Base-by-base conservation (phyloP, 164 flowering plant genomes). In the Tinospora cordifolia region DNA sequence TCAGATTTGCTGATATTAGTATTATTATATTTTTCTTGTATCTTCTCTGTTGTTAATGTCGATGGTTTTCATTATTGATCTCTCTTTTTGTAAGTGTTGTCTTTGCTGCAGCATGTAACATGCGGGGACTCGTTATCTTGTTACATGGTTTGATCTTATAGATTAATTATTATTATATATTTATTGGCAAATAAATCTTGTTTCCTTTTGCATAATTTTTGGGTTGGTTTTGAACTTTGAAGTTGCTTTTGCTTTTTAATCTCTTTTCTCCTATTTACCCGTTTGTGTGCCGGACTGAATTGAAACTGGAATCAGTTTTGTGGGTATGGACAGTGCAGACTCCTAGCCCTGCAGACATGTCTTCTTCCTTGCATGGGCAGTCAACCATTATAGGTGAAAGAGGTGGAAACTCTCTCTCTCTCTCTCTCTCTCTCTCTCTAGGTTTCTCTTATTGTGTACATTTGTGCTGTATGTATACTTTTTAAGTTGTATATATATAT, bases 211-310 rank as follows among this genome's bases (percentile, higher is more conserved):
- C 22, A 15, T 26, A 69, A 27, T 46, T 67, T 78, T 70, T 60
- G 76, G 65, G 75, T 73, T 75, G 57, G 71, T 63, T 77, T 75
- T 71, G 67, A 70, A 79, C 69, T 70, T 72, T 25, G 70, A 67
- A 72, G 74, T 70, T 34, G 73, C 71, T 70, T 47, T 17, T 3
- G 11, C 36, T 72, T 8, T 39, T 64, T 34, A 0, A 0, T 26
- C 6, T 39, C 65, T 63, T 81, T 79, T 79, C 79, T 81, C 71
- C 30, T n/a, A 44, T 62, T 71, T 75, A 40, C 26, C 54, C 68
- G 74, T 59, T 75, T 44, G 44, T 39, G 69, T 75, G 74, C 71
- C 71, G 39, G 62, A 26, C 47, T 60, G 67, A 51, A 57, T 47
- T 51, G 24, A 72, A 39, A 65, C 27, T 71, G 13, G 38, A 49